A percentile compares a stretch with the other conserved stretches of the same genome.
These are phyloP conservation scores for Grammothele lineata DNA, from an alignment of 768 basidiomycete genomes.

Conservation along the genomic window DNA sequence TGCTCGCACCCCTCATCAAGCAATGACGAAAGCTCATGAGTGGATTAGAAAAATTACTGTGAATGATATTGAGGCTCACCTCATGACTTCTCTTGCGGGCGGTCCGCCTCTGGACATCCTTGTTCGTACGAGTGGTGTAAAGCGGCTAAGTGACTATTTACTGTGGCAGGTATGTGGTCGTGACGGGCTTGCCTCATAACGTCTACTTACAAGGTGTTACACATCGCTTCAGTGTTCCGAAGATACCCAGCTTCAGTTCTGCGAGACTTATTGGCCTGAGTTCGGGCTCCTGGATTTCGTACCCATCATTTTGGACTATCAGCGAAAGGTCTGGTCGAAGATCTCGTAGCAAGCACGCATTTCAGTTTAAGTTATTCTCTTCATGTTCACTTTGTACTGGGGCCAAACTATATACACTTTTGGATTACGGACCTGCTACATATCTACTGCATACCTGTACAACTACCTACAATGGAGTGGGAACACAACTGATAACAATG, in stretches of 20 bases:
- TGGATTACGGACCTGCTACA: not conserved
- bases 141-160: conserved; percentile 82
- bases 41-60: conserved; percentile 62
- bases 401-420: not conserved
- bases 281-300: conserved; percentile 85
- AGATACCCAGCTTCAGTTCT: conserved; percentile 84
- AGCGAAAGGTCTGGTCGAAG: conserved; percentile 61
- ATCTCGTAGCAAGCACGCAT: not conserved
- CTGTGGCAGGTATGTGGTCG: conserved; percentile 83
- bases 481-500: not conserved
- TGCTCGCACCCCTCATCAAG: too few species aligned
- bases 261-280: conserved; percentile 85
- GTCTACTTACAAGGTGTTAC: not conserved
- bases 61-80: conserved; percentile 56
- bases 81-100: conserved; percentile 60
- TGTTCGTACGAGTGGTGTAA: conserved; percentile 88
- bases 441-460: not conserved
- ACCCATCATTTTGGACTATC: conserved; percentile 85
- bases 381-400: too few species aligned
- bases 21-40: too few species aligned
- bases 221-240: conserved; percentile 59
- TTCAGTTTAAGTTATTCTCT: conserved; percentile 10
- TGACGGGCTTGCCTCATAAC: not conserved
- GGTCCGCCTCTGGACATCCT: conserved; percentile 87
- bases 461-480: not conserved